These are phyloP conservation scores for Globisporangium paddicum DNA, from an alignment of 352 stramenopile species.

Conservation along the genomic window DNA sequence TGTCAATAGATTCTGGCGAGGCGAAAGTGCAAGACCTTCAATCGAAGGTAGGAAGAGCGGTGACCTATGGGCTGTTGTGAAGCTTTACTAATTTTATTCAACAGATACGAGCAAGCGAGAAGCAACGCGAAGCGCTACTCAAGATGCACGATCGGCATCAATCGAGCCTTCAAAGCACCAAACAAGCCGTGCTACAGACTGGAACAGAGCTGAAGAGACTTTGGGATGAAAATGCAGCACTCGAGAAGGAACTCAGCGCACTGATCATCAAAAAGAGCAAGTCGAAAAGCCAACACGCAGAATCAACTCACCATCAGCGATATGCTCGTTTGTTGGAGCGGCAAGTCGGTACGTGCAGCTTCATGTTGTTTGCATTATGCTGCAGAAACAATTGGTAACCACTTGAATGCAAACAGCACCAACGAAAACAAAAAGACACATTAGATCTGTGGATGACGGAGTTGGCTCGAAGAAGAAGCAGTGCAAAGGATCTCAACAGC, in stretches of 20 bases:
- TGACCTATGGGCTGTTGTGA: too few relatives aligned
- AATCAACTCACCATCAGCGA: neutral
- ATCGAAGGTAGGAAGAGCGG: neutral
- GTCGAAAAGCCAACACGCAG: neutral
- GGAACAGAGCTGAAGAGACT: conserved; percentile 8
- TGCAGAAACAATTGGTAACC: neutral
- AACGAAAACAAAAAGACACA: neutral
- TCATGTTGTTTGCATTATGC: neutral
- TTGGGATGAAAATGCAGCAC: conserved; percentile 4
- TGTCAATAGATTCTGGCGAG: neutral
- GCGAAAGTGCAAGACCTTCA: neutral
- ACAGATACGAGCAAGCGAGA: conserved; percentile 5
- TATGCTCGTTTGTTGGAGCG: conserved; percentile 12
- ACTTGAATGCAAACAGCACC: neutral
- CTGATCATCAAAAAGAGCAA: conserved; percentile 2
- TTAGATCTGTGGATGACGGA: neutral
- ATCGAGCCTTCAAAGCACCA: conserved; percentile 3
- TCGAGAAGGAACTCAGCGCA: conserved; percentile 11
- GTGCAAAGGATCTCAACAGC: neutral
- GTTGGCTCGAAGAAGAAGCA: conserved; percentile 10
- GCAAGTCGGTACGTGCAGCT: conserved; percentile 10
- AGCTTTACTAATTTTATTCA: neutral
- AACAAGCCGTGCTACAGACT: neutral
- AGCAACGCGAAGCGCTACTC: conserved; percentile 4
- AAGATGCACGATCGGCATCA: conserved; percentile 3